These are phyloP conservation scores for Lepiota venenata DNA, from an alignment of 768 basidiomycete species.

Conservation along the genomic window DNA sequence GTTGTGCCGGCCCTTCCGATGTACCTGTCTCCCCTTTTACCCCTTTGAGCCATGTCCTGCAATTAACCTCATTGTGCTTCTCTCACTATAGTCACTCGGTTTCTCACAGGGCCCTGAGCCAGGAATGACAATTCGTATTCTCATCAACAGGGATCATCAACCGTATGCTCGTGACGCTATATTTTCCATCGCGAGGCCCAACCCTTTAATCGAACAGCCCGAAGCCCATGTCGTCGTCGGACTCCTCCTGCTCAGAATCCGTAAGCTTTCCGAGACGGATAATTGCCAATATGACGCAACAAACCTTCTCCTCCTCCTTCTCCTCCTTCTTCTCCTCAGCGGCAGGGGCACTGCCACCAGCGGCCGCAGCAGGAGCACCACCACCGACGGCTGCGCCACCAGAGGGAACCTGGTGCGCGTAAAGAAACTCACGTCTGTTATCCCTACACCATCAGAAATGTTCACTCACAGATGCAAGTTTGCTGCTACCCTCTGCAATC, in stretches of 20 bases:
- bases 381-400: slow-evolving; percentile 73
- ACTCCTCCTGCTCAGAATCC: slow-evolving; percentile 63
- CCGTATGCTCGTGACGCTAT: background rate
- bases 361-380: slow-evolving; percentile 49
- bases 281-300: background rate
- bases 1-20: background rate
- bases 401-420: slow-evolving; percentile 67
- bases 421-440: slow-evolving; percentile 2
- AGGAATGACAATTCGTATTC: background rate
- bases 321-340: slow-evolving; percentile 82
- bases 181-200: slow-evolving; percentile 2
- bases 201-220: slow-evolving; percentile 87
- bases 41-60: slow-evolving; percentile 1
- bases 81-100: background rate
- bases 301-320: slow-evolving; percentile 86
- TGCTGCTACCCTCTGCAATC: slow-evolving; percentile 89
- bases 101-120: background rate
- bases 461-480: slow-evolving; percentile 84
- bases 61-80: background rate
- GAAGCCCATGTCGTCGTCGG: slow-evolving; percentile 99
- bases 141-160: background rate
- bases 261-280: slow-evolving; percentile 10
- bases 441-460: background rate
- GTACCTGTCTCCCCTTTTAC: background rate
- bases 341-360: slow-evolving; percentile 56